These are phyloP conservation scores for Cytospora piceicola DNA, from an alignment of 2,329 filamentous ascomycete species.

Conservation along the genomic window DNA sequence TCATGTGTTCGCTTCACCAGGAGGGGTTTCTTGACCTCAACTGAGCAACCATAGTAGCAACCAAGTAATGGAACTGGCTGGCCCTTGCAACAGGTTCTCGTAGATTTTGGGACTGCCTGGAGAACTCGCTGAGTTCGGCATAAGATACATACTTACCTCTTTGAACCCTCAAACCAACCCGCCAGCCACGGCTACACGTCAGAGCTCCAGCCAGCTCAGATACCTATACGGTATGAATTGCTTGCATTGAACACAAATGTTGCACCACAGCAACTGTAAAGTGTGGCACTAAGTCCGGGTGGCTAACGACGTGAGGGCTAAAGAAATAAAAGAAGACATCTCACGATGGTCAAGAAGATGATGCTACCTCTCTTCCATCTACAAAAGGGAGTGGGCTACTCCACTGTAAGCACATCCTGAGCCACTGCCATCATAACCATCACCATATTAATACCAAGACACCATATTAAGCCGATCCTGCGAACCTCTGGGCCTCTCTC, in stretches of 20 bases:
- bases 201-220: not conserved
- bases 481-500: not conserved
- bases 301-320: slow-evolving; percentile 14
- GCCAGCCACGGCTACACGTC: not conserved
- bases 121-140: not conserved
- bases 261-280: slow-evolving; percentile 22
- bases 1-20: too few relatives aligned
- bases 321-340: slow-evolving; percentile 8
- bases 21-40: too few relatives aligned
- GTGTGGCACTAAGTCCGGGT: slow-evolving; percentile 11
- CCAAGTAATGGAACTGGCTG: not conserved
- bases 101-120: not conserved
- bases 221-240: not conserved
- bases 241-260: not conserved
- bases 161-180: not conserved
- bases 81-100: not conserved
- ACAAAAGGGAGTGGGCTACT: slow-evolving; percentile 14
- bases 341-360: not conserved
- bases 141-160: not conserved
- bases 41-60: not conserved
- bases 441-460: not conserved
- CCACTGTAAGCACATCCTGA: not conserved
- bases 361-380: not conserved
- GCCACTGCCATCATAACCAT: slow-evolving; percentile 18
- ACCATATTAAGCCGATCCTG: not conserved